Percentiles rank a stretch among this genome's conserved stretches.
These are phyloP conservation scores for Gossypium arboreum DNA, from an alignment of 345 rosid genomes.

Conservation along the genomic window DNA sequence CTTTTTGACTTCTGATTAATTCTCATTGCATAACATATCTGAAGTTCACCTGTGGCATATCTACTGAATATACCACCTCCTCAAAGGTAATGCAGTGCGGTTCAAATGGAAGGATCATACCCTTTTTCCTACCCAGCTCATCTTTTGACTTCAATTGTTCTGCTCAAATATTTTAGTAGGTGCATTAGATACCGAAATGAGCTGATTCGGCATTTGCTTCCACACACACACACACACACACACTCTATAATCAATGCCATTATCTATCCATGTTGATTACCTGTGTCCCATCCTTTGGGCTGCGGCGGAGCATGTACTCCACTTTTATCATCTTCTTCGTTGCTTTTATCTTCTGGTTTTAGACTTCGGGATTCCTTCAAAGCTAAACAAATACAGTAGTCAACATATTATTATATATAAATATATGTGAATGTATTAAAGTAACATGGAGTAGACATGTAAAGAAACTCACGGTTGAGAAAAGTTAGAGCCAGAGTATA, in stretches of 20 bases:
- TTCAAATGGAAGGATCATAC: conserved; percentile 72
- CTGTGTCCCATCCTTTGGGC: conserved; percentile 15
- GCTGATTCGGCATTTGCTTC: not conserved
- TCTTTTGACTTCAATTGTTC: conserved; percentile 14
- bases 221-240: not conserved
- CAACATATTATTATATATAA: not conserved
- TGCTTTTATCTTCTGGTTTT: conserved; percentile 35
- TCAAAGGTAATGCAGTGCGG: conserved; percentile 63
- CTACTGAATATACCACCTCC: conserved; percentile 53
- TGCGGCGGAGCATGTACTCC: conserved; percentile 25
- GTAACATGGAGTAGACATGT: conserved; percentile 7
- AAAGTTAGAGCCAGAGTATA: conserved; percentile 47
- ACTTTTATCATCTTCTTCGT: conserved; percentile 18
- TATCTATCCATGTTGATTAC: conserved; percentile 22
- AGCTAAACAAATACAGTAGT: conserved; percentile 39
- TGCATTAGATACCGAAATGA: not conserved
- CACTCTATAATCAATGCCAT: not conserved
- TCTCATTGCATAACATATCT: not conserved
- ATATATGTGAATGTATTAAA: not conserved
- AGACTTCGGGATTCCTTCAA: conserved; percentile 43
- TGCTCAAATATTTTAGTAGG: conserved; percentile 1
- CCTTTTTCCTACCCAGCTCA: conserved; percentile 33
- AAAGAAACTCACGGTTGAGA: conserved; percentile 41
- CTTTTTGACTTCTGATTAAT: not conserved
- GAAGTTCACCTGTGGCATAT: conserved; percentile 64